Percentiles rank a stretch among this genome's conserved stretches.
Conservation (phyloP, 495 filamentous ascomycete species). For the Penicillium flavigenum region DNA sequence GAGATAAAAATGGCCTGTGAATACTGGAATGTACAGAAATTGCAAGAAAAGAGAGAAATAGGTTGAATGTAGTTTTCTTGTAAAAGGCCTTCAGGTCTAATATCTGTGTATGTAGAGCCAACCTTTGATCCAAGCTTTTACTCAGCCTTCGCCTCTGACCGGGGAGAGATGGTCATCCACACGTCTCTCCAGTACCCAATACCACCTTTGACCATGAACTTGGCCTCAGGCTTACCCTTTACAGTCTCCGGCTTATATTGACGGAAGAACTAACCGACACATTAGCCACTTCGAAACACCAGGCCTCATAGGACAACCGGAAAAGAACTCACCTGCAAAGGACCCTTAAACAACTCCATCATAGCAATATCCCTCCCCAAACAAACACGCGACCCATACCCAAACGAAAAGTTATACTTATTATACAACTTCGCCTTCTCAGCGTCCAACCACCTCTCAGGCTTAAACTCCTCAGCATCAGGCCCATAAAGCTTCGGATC, state of each 20-base stretch:
- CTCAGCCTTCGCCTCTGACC: constrained; percentile 16
- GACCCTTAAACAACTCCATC: constrained; percentile 57
- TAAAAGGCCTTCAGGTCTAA: background rate
- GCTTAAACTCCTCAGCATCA: constrained; percentile 39
- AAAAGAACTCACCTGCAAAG: constrained; percentile 42
- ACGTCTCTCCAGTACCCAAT: constrained; percentile 49
- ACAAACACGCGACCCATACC: constrained; percentile 54
- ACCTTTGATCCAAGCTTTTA: background rate
- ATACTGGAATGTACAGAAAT: no score
- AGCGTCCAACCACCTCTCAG: constrained; percentile 44
- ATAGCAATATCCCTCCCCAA: constrained; percentile 55
- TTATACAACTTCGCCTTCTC: constrained; percentile 47
- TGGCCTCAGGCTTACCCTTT: constrained; percentile 33
- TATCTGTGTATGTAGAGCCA: background rate
- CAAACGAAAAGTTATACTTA: constrained; percentile 55
- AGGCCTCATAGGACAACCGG: background rate
- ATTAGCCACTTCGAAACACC: constrained; percentile 6
- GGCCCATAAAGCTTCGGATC: constrained; percentile 52
- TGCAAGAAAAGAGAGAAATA: no score
- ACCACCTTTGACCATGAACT: constrained; percentile 48
- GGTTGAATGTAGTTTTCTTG: background rate
- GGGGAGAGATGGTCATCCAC: constrained; percentile 45
- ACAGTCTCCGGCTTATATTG: constrained; percentile 34
- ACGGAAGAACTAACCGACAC: constrained; percentile 36
- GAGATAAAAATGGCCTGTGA: no score